Percentiles rank a stretch among this genome's conserved stretches.
Evolutionary conservation across 1,284 basidiomycete species (phyloP).

Genomic region (Ceratobasidium sp.): DNA sequence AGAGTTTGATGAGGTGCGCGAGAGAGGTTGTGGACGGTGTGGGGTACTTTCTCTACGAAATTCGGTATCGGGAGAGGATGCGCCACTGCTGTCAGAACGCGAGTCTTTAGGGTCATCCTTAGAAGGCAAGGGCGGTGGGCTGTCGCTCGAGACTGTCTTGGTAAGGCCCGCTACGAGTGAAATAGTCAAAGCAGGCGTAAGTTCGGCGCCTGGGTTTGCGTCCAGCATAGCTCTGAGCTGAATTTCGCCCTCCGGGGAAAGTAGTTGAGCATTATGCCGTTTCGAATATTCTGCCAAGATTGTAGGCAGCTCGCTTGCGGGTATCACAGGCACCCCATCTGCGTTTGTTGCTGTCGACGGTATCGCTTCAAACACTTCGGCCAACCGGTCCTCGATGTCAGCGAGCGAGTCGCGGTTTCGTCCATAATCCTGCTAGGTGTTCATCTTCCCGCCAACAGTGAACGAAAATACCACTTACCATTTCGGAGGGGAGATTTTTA

Average conservation of each 20-base stretch:
- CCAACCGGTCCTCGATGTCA: conserved; percentile 75
- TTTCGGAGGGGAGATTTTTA: not conserved
- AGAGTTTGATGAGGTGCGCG: conserved; percentile 29
- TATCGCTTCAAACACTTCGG: conserved; percentile 74
- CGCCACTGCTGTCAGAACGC: conserved; percentile 51
- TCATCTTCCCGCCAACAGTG: conserved; percentile 6
- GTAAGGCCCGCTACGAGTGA: conserved; percentile 71
- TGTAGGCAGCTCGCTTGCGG: conserved; percentile 74
- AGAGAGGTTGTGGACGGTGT: conserved; percentile 53
- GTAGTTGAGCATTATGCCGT: conserved; percentile 69
- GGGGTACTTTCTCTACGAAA: conserved; percentile 64
- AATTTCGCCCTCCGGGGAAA: conserved; percentile 69
- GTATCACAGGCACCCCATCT: conserved; percentile 70
- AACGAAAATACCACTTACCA: conserved; percentile 17
- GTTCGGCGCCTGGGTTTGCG: conserved; percentile 72
- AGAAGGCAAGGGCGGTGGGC: conserved; percentile 60
- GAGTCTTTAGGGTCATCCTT: conserved; percentile 58
- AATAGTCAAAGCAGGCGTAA: conserved; percentile 75
- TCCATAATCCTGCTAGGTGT: conserved; percentile 47
- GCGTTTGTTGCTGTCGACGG: conserved; percentile 69
- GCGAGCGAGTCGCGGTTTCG: conserved; percentile 64
- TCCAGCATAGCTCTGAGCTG: conserved; percentile 69
- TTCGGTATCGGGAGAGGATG: conserved; percentile 53
- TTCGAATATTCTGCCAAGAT: conserved; percentile 73
- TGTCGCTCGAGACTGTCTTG: conserved; percentile 22